Percentiles rank a stretch among this genome's conserved stretches.
Evolutionary conservation across 2,329 filamentous ascomycete genomes (phyloP).

Genomic region (Epichloe gansuensis): DNA sequence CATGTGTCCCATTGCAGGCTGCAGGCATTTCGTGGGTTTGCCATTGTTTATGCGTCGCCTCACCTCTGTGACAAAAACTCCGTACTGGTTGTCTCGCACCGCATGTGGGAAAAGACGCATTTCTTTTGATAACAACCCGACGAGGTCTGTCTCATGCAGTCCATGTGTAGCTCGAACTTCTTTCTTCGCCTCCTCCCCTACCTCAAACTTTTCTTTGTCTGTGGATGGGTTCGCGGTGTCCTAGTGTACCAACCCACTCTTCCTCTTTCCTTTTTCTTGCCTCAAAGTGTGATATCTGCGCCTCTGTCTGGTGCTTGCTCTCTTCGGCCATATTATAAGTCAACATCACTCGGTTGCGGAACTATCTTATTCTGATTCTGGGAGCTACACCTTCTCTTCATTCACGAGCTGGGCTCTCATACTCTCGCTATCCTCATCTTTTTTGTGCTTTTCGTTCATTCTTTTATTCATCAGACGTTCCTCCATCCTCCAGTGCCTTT

Average conservation of each 20-base stretch:
- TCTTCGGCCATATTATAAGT: background rate
- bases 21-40: background rate
- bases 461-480: background rate
- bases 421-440: background rate
- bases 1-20: background rate
- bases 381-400: background rate
- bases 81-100: background rate
- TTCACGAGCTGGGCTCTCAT: background rate
- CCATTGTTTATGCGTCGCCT: background rate
- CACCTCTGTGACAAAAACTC: background rate
- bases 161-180: background rate
- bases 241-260: background rate
- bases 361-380: background rate
- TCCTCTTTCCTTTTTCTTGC: background rate
- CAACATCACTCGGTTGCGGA: background rate
- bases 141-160: constrained; percentile 3
- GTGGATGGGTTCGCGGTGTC: background rate
- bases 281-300: background rate
- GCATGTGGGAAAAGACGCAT: background rate
- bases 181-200: background rate
- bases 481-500: background rate
- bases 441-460: background rate
- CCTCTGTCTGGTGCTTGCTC: background rate
- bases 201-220: background rate
- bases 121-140: constrained; percentile 1